Percentiles rank a stretch among this genome's conserved stretches.
Evolutionary conservation across 345 rosid species (phyloP).

Genomic region (Psidium guajava): DNA sequence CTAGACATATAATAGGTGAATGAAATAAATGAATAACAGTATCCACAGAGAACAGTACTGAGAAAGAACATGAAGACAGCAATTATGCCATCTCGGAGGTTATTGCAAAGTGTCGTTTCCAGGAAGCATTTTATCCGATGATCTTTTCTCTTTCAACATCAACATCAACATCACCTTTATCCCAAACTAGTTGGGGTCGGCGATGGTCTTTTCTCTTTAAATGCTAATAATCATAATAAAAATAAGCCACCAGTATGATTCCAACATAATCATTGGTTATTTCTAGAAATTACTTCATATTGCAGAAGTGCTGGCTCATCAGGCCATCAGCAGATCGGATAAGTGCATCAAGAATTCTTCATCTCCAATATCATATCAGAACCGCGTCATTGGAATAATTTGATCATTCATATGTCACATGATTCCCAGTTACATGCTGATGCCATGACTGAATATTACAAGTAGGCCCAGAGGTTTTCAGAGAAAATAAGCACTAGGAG

Average conservation of each 20-base stretch:
- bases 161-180: too few species aligned
- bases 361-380: neutral
- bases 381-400: neutral
- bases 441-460: neutral
- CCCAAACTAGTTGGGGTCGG: too few species aligned
- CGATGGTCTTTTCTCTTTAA: neutral
- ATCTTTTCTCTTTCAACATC: neutral
- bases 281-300: neutral
- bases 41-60: neutral
- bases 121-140: neutral
- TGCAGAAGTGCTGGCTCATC: too few species aligned
- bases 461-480: neutral
- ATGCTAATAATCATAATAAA: neutral
- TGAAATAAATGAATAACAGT: neutral
- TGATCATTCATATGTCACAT: neutral
- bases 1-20: neutral
- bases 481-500: neutral
- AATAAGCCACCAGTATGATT: neutral
- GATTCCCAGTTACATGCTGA: neutral
- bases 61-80: neutral
- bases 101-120: neutral
- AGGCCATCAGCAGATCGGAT: neutral
- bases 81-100: neutral
- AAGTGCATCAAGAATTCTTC: neutral
- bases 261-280: neutral